Evolutionary conservation across 225 moss, liverwort and hornwort species (phyloP).

Genomic region (Pleurozium schreberi): DNA sequence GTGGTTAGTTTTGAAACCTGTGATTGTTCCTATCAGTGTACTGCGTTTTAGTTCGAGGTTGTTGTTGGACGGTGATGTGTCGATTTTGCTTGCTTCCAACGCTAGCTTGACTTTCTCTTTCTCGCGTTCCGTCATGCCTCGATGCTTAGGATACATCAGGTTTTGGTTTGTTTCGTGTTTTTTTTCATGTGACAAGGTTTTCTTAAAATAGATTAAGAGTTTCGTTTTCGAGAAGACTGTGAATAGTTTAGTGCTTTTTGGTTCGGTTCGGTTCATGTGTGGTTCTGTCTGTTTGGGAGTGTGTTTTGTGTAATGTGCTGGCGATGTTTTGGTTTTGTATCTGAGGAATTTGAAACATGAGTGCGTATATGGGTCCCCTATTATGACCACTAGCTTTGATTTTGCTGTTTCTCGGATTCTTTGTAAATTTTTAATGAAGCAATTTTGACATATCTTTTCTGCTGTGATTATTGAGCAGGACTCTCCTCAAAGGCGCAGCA

Average conservation of each 20-base stretch:
- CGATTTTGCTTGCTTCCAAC: not conserved
- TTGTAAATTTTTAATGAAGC: not conserved
- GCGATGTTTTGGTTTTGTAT: not conserved
- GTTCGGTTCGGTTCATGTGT: not conserved
- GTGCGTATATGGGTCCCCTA: not conserved
- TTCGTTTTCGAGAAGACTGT: not conserved
- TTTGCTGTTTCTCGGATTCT: not conserved
- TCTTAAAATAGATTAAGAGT: no score
- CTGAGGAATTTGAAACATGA: not conserved
- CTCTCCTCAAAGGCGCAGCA: slow-evolving; percentile 42
- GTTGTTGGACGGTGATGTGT: not conserved
- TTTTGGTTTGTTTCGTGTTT: not conserved
- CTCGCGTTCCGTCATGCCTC: not conserved
- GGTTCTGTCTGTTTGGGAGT: not conserved
- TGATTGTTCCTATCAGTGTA: not conserved
- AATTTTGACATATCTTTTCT: not conserved
- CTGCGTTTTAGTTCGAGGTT: not conserved
- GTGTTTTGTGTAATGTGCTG: not conserved
- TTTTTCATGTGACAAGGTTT: not conserved
- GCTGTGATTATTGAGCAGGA: slow-evolving; percentile 23
- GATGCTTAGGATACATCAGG: not conserved
- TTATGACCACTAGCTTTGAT: not conserved
- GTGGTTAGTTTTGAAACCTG: no score
- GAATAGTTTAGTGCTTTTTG: not conserved
- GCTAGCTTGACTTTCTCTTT: not conserved